phyloP scores from a whole-genome alignment of 352 stramenopile species.

The Phytophthora quininea region DNA sequence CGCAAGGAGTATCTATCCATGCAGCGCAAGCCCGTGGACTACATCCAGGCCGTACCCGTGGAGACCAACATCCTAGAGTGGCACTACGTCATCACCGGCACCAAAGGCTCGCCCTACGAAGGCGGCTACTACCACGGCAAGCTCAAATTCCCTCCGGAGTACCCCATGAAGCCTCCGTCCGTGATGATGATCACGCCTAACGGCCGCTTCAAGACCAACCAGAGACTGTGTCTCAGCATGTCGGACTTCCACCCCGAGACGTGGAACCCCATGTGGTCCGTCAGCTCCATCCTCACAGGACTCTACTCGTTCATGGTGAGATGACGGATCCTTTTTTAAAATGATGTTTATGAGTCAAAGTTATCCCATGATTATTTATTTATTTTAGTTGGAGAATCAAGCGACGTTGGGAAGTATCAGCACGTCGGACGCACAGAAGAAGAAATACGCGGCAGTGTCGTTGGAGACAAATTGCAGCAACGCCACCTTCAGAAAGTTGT shows the following conservation, averaged over 20 bases:
- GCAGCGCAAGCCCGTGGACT: slow-evolving; percentile 86
- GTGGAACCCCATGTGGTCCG: slow-evolving; percentile 96
- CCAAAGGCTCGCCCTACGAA: slow-evolving; percentile 71
- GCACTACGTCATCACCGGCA: slow-evolving; percentile 92
- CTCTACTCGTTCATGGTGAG: slow-evolving; percentile 95
- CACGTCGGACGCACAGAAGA: slow-evolving; percentile 82
- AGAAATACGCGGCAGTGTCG: slow-evolving; percentile 80
- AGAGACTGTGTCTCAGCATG: slow-evolving; percentile 94
- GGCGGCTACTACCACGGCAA: slow-evolving; percentile 92
- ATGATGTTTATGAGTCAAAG: too few relatives aligned
- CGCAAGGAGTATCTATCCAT: slow-evolving; percentile 91
- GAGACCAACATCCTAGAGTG: slow-evolving; percentile 96
- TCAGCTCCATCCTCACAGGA: slow-evolving; percentile 94
- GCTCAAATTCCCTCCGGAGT: slow-evolving; percentile 92
- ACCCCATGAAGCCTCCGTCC: slow-evolving; percentile 93
- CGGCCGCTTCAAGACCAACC: slow-evolving; percentile 93
- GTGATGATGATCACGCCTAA: slow-evolving; percentile 95
- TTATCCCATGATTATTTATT: too few relatives aligned
- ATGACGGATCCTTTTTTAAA: neutral
- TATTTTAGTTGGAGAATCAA: slow-evolving; percentile 68
- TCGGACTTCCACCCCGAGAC: slow-evolving; percentile 95
- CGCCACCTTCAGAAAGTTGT: slow-evolving; percentile 85
- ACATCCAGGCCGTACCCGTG: slow-evolving; percentile 86
- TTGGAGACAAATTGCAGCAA: slow-evolving; percentile 86
- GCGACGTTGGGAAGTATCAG: slow-evolving; percentile 90